Conservation (phyloP, 495 filamentous ascomycete genomes). For the Lophiotrema nucula region DNA sequence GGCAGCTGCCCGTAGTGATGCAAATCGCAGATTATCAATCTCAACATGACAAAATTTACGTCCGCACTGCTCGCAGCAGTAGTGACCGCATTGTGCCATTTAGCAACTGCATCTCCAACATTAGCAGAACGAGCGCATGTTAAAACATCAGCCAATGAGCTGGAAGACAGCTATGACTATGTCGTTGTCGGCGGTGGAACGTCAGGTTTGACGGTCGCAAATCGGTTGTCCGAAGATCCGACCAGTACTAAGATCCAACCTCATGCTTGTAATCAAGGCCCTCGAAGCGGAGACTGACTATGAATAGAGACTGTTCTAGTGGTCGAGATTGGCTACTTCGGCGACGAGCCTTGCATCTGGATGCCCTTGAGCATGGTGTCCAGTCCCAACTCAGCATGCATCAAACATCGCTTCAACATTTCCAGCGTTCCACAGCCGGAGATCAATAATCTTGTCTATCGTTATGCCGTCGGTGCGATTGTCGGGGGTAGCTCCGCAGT, state of each 20-base stretch:
- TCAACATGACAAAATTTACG: too few species aligned
- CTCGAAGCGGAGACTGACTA: neutral
- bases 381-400: neutral
- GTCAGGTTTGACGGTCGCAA: conserved; percentile 18
- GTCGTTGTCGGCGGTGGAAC: conserved; percentile 30
- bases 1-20: too few species aligned
- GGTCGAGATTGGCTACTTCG: conserved; percentile 25
- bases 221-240: conserved; percentile 25
- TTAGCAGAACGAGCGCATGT: conserved; percentile 4
- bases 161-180: conserved; percentile 24
- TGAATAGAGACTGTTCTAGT: conserved; percentile 23
- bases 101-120: neutral
- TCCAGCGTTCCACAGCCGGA: conserved; percentile 16
- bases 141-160: conserved; percentile 12
- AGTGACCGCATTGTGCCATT: neutral
- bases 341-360: conserved; percentile 17
- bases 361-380: neutral
- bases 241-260: neutral
- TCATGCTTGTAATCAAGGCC: neutral
- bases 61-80: too few species aligned
- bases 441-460: neutral
- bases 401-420: conserved; percentile 18
- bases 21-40: too few species aligned
- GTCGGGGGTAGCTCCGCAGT: conserved; percentile 23
- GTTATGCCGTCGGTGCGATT: neutral